These are phyloP conservation scores for Thymus quinquecostatus DNA, from an alignment of 257 asterid species.

Conservation along the genomic window DNA sequence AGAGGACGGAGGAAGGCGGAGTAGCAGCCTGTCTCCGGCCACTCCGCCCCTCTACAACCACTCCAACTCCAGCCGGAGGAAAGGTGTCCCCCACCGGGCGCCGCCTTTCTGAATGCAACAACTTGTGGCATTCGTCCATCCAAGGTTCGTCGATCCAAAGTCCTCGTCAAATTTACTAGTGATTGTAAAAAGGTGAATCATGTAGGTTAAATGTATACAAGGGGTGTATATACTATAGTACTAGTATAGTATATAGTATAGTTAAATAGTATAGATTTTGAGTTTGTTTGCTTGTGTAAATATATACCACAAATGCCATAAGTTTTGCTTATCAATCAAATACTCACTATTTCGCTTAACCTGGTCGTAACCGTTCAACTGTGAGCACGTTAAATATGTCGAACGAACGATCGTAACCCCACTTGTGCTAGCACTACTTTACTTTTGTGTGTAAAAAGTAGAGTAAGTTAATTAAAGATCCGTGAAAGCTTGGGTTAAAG, in stretches of 20 bases:
- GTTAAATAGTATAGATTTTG: neutral
- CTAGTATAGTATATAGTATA: neutral
- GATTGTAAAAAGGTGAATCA: no score
- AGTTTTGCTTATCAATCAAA: neutral
- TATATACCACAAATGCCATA: neutral
- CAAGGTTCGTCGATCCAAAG: neutral
- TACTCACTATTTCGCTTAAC: no score
- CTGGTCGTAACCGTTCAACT: no score
- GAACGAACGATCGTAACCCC: no score
- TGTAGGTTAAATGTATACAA: neutral
- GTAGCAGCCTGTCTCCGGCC: slow-evolving; percentile 43
- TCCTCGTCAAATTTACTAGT: no score
- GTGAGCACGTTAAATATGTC: no score
- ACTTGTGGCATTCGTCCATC: neutral
- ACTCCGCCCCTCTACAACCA: slow-evolving; percentile 66
- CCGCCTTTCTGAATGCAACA: slow-evolving; percentile 43
- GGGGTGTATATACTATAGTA: neutral
- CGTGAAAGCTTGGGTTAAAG: neutral
- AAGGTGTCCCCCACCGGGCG: slow-evolving; percentile 75
- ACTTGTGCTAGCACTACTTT: no score
- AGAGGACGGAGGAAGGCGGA: slow-evolving; percentile 30
- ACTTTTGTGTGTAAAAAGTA: no score
- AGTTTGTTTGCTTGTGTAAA: slow-evolving; percentile 4
- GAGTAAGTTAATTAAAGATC: no score
- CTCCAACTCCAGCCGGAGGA: slow-evolving; percentile 62